phyloP scores from a whole-genome alignment of 1,139 yeast genomes.

The Torulaspora pretoriensis region DNA sequence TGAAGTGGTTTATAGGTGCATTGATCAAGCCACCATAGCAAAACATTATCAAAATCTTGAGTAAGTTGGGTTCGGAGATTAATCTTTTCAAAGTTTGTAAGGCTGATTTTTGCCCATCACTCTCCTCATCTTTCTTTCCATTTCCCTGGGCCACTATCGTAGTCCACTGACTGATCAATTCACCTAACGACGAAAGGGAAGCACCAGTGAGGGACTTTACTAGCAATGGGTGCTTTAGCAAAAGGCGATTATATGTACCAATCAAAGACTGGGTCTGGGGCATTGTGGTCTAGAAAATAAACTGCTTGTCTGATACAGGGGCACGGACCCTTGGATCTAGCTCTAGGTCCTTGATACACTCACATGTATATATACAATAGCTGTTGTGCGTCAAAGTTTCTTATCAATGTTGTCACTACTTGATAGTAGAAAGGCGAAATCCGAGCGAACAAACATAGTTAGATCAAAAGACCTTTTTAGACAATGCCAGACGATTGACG shows the following conservation, averaged over 20 bases:
- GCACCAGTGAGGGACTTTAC: constrained; percentile 63
- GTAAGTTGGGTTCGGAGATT: constrained; percentile 12
- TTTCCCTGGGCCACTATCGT: constrained; percentile 37
- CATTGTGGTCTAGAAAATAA: background rate
- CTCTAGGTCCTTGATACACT: too few species aligned
- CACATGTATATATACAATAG: background rate
- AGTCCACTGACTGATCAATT: constrained; percentile 48
- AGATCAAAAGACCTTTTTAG: background rate
- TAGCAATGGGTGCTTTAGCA: constrained; percentile 50
- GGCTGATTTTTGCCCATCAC: constrained; percentile 24
- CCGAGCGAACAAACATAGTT: constrained; percentile 1
- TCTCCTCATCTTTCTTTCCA: background rate
- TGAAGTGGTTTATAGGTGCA: constrained; percentile 71
- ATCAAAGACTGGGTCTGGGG: constrained; percentile 4
- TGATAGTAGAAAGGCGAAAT: constrained; percentile 10
- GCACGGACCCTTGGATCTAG: too few species aligned
- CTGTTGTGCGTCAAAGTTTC: background rate
- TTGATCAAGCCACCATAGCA: constrained; percentile 64
- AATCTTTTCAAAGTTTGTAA: constrained; percentile 19
- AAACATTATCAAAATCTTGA: constrained; percentile 48
- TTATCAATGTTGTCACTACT: background rate
- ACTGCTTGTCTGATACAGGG: too few species aligned
- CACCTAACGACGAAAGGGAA: constrained; percentile 53
- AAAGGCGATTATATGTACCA: constrained; percentile 41
- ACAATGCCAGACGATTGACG: too few species aligned